Conservation (phyloP, 2,329 filamentous ascomycete species). For the Sclerotinia nivalis region DNA sequence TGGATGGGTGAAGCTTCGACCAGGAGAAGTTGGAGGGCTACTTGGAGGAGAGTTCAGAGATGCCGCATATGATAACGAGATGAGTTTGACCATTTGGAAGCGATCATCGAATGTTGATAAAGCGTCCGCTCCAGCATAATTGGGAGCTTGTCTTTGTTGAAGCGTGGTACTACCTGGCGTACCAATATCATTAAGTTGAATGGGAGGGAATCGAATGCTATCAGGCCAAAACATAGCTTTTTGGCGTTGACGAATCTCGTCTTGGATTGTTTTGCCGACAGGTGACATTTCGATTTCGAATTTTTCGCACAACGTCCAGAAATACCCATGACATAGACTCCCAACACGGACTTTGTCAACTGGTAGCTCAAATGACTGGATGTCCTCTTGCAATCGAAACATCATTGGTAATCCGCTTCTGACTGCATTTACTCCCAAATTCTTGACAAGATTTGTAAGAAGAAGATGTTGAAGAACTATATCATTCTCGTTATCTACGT, state of each 20-base stretch:
- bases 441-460: constrained; percentile 70
- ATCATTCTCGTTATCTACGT: constrained; percentile 70
- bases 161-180: constrained; percentile 51
- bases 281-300: constrained; percentile 73
- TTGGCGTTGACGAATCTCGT: constrained; percentile 74
- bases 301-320: constrained; percentile 75
- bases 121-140: constrained; percentile 61
- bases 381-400: constrained; percentile 82
- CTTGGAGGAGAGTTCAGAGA: constrained; percentile 62
- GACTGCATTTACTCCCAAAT: constrained; percentile 79
- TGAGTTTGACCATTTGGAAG: constrained; percentile 68
- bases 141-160: constrained; percentile 47
- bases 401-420: constrained; percentile 85
- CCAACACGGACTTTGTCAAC: constrained; percentile 76
- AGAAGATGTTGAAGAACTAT: constrained; percentile 76
- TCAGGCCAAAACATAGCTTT: constrained; percentile 78
- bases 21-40: constrained; percentile 70
- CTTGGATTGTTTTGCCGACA: constrained; percentile 69
- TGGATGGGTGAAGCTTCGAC: constrained; percentile 62
- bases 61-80: constrained; percentile 70
- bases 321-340: constrained; percentile 84
- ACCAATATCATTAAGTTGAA: constrained; percentile 61
- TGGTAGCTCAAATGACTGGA: constrained; percentile 64
- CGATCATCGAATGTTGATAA: constrained; percentile 76
- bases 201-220: constrained; percentile 69